Conservation (phyloP, 148 eudicot genomes). For the Heliamphora exappendiculata region DNA sequence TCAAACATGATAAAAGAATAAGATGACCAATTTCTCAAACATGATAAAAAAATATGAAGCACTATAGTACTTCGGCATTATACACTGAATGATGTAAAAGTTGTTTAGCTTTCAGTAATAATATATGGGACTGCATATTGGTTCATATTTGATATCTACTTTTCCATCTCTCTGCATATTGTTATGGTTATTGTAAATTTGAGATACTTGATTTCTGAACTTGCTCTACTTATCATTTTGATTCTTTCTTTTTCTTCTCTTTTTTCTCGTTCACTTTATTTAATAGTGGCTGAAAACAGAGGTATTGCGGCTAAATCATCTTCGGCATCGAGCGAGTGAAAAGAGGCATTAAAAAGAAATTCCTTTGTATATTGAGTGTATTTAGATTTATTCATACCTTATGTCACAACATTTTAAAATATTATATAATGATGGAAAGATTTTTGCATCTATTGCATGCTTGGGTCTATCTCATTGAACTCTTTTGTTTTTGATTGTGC, state of each 20-base stretch:
- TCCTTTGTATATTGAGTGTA: constrained; percentile 41
- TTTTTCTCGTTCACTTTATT: neutral
- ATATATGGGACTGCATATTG: neutral
- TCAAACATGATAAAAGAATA: too few relatives aligned
- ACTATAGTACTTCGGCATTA: constrained; percentile 60
- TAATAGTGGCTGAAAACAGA: constrained; percentile 71
- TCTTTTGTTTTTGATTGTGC: neutral
- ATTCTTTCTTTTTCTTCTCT: neutral
- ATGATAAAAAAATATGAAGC: too few relatives aligned
- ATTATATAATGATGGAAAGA: neutral
- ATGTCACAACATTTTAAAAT: neutral
- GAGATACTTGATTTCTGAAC: constrained; percentile 4
- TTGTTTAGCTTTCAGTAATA: constrained; percentile 14
- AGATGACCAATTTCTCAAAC: too few relatives aligned
- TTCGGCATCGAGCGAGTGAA: constrained; percentile 86
- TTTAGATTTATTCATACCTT: neutral
- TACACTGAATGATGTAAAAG: constrained; percentile 69
- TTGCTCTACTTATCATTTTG: constrained; percentile 2
- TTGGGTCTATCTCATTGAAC: neutral
- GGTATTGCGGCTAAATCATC: constrained; percentile 69
- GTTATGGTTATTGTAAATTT: neutral
- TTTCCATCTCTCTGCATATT: neutral
- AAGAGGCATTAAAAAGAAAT: constrained; percentile 82
- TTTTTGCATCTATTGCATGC: neutral
- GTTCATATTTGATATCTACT: neutral